Evolutionary conservation across 768 basidiomycete species (phyloP).

Genomic region (Mycena alexandri): DNA sequence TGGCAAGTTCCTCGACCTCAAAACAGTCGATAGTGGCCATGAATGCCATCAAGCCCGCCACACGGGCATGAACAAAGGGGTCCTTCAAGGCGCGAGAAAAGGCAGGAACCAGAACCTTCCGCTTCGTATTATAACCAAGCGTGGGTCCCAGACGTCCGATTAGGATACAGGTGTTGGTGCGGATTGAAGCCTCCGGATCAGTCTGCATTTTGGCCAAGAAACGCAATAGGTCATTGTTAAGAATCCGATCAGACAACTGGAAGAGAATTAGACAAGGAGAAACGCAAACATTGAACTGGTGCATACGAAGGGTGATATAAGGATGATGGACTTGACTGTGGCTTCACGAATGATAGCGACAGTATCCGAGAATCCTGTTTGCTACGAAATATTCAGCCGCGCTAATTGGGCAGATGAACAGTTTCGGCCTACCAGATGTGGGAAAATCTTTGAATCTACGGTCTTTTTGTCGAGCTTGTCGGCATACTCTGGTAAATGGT

Average conservation of each 20-base stretch:
- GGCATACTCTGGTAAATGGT: conserved; percentile 84
- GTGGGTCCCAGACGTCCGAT: conserved; percentile 91
- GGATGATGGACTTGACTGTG: conserved; percentile 88
- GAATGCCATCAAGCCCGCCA: conserved; percentile 95
- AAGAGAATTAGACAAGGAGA: background rate
- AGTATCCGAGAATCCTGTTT: conserved; percentile 96
- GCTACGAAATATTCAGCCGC: conserved; percentile 58
- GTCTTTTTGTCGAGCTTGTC: conserved; percentile 89
- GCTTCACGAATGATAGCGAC: conserved; percentile 95
- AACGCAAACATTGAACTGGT: background rate
- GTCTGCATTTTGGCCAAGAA: conserved; percentile 93
- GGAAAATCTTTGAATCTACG: conserved; percentile 92
- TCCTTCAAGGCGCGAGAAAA: conserved; percentile 93
- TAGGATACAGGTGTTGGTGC: conserved; percentile 97
- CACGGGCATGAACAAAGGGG: conserved; percentile 90
- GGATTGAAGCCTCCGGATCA: conserved; percentile 93
- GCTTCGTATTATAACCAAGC: conserved; percentile 89
- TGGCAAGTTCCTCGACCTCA: conserved; percentile 88
- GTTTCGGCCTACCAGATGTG: conserved; percentile 77
- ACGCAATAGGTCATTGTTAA: conserved; percentile 97
- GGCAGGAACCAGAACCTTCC: conserved; percentile 97
- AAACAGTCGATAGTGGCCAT: conserved; percentile 95
- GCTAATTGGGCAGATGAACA: background rate
- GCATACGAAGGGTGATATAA: conserved; percentile 85
- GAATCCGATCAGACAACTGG: conserved; percentile 88